These are phyloP conservation scores for Dacryopinax primogenitus DNA, from an alignment of 768 basidiomycete genomes.

Conservation along the genomic window DNA sequence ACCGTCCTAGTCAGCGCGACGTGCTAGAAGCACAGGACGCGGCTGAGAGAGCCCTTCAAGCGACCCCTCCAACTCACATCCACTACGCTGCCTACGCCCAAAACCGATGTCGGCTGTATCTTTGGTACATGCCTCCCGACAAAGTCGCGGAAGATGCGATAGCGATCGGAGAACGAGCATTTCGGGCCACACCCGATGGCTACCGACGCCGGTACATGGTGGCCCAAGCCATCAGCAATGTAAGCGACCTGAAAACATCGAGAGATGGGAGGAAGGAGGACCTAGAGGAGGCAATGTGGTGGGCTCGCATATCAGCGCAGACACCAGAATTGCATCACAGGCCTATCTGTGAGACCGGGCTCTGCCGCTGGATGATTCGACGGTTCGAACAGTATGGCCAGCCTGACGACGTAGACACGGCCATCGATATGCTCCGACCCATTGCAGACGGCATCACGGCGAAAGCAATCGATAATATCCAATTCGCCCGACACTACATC, in stretches of 20 bases:
- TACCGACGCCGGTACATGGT: neutral
- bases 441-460: neutral
- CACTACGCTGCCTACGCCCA: neutral
- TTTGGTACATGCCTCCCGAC: neutral
- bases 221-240: neutral
- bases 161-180: neutral
- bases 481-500: neutral
- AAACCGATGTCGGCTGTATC: neutral
- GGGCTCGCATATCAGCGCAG: neutral
- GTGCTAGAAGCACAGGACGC: neutral
- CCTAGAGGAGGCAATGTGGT: neutral
- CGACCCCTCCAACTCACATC: neutral
- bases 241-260: neutral
- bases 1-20: neutral
- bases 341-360: neutral
- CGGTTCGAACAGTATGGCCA: conserved; percentile 2
- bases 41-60: neutral
- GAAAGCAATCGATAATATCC: neutral
- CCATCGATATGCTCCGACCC: neutral
- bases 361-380: neutral
- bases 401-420: neutral
- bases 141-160: neutral
- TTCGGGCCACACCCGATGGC: neutral
- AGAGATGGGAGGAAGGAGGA: neutral
- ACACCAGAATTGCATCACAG: neutral